Percentiles rank a stretch among this genome's conserved stretches.
Evolutionary conservation across 306 rosid genomes (phyloP).

Genomic region (Sindora glabra): DNA sequence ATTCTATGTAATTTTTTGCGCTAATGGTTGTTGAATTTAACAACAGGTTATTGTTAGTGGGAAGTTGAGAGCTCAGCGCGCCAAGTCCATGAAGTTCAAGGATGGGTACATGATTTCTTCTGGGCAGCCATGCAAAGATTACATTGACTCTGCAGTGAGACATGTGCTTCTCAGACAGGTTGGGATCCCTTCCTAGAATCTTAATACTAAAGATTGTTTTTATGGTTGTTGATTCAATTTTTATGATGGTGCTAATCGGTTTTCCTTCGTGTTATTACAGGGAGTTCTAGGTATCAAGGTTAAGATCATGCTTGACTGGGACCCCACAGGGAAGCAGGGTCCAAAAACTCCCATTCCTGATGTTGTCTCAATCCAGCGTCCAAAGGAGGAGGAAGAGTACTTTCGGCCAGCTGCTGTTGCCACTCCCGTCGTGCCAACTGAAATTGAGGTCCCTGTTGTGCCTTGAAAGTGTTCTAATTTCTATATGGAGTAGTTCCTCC

Average conservation of each 20-base stretch:
- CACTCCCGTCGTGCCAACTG: too few relatives aligned
- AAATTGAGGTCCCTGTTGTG: constrained; percentile 41
- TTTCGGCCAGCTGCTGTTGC: constrained; percentile 24
- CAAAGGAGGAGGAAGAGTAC: constrained; percentile 72
- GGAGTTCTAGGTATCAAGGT: constrained; percentile 81
- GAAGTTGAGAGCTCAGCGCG: constrained; percentile 86
- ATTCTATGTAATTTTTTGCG: background rate
- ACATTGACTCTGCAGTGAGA: constrained; percentile 89
- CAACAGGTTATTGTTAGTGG: too few relatives aligned
- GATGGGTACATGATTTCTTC: constrained; percentile 95
- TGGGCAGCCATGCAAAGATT: constrained; percentile 89
- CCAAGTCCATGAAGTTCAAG: constrained; percentile 94
- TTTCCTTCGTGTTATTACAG: too few relatives aligned
- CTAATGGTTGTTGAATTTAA: too few relatives aligned
- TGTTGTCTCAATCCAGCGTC: constrained; percentile 66
- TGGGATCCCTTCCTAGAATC: background rate
- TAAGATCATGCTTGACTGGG: constrained; percentile 78
- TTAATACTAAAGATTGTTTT: background rate
- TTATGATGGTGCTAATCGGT: too few relatives aligned
- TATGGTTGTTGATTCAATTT: background rate
- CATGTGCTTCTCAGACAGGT: constrained; percentile 96
- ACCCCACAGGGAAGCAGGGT: constrained; percentile 73
- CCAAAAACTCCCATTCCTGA: constrained; percentile 64
- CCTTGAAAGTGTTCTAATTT: constrained; percentile 20
- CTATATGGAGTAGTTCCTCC: background rate